These are phyloP conservation scores for Myxozyma neotropica DNA, from an alignment of 805 yeast species.

Conservation along the genomic window DNA sequence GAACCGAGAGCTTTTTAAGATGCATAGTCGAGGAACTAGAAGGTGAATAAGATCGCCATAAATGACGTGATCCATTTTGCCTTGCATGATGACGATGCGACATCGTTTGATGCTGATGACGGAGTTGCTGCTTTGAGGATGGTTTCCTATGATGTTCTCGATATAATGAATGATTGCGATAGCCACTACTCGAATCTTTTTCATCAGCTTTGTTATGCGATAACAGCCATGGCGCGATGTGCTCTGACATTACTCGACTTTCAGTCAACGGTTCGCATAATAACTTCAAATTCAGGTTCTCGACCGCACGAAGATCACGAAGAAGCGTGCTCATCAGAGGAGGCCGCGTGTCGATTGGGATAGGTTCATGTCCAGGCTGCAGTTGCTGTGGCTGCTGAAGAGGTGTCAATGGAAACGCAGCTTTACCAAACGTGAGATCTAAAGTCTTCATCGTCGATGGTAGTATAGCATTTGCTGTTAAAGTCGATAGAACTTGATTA, in stretches of 20 bases:
- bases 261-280: slow-evolving; percentile 23
- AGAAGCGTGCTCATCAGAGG: slow-evolving; percentile 23
- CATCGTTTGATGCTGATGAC: not conserved
- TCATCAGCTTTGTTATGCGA: not conserved
- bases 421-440: slow-evolving; percentile 23
- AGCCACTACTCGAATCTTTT: no score
- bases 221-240: slow-evolving; percentile 26
- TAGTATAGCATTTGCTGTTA: slow-evolving; percentile 9
- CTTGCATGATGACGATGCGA: no score
- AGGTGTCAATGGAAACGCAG: slow-evolving; percentile 19
- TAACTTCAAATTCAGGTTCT: slow-evolving; percentile 24
- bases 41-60: not conserved
- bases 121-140: not conserved
- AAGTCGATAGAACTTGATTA: slow-evolving; percentile 12
- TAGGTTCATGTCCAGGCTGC: not conserved
- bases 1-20: slow-evolving; percentile 28
- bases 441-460: slow-evolving; percentile 17
- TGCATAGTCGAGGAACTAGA: not conserved
- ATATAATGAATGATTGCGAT: not conserved
- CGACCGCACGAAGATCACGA: slow-evolving; percentile 18
- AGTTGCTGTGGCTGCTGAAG: not conserved
- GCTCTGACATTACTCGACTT: slow-evolving; percentile 11
- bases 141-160: not conserved
- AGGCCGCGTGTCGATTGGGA: slow-evolving; percentile 1
- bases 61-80: not conserved